Conservation (phyloP, 2,329 filamentous ascomycete species). For the Orbilia ellipsospora region DNA sequence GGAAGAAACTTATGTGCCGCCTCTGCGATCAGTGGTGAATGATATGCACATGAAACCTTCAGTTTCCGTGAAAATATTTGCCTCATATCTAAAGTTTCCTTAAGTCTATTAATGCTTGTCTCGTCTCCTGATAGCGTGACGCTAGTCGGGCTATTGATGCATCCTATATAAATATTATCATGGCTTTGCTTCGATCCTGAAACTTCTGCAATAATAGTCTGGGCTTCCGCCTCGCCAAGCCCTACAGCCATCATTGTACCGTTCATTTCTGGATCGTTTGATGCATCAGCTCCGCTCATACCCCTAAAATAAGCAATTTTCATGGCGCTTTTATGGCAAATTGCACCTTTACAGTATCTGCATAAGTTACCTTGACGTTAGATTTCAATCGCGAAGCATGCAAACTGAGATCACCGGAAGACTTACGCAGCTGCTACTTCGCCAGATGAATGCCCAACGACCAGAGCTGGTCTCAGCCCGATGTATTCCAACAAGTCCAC, state of each 20-base stretch:
- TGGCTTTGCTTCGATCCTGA: no score
- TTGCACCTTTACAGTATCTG: conserved; percentile 5
- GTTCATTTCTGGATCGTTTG: neutral
- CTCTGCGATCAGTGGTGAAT: conserved; percentile 63
- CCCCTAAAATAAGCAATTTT: conserved; percentile 64
- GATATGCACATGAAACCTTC: conserved; percentile 61
- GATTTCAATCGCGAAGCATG: no score
- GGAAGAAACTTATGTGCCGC: conserved; percentile 2
- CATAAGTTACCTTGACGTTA: neutral
- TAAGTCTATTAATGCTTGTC: conserved; percentile 57
- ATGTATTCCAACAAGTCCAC: conserved; percentile 62
- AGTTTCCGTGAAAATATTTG: conserved; percentile 16
- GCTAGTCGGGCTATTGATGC: conserved; percentile 60
- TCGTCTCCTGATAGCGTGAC: conserved; percentile 60
- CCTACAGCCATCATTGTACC: conserved; percentile 63
- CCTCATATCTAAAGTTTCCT: conserved; percentile 38
- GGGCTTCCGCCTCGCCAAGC: conserved; percentile 60
- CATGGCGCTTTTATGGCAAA: conserved; percentile 62
- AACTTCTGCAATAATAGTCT: neutral
- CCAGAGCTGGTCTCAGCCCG: conserved; percentile 61
- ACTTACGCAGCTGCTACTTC: conserved; percentile 65
- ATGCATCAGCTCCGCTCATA: conserved; percentile 3
- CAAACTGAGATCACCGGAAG: conserved; percentile 57
- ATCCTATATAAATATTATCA: conserved; percentile 10
- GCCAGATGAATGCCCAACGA: conserved; percentile 65